Conservation (phyloP, 257 asterid genomes). For the Solanum clarkiae region DNA sequence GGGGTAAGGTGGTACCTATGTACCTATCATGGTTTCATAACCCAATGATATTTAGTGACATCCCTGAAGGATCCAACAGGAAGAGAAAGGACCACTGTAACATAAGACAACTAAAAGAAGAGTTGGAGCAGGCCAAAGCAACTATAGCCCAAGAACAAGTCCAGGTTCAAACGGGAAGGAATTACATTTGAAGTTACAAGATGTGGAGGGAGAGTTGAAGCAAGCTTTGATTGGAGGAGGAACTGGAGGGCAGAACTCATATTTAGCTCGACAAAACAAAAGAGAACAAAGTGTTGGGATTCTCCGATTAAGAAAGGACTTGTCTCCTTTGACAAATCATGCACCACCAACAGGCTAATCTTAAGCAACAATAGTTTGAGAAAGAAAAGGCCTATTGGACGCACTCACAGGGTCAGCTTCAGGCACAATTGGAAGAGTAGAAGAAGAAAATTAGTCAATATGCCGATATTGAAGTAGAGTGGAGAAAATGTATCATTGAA, state of each 20-base stretch:
- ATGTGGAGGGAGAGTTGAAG: not conserved
- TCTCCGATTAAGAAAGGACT: not conserved
- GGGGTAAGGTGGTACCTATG: not conserved
- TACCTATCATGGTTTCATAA: not conserved
- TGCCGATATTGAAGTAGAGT: not conserved
- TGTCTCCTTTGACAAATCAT: not conserved
- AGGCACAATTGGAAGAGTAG: not conserved
- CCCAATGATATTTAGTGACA: not conserved
- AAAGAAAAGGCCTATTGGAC: not conserved
- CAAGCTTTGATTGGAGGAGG: not conserved
- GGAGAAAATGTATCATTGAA: not conserved
- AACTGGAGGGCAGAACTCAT: not conserved
- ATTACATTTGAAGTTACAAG: not conserved
- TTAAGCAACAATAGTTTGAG: not conserved
- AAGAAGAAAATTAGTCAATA: not conserved
- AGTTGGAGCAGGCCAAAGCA: not conserved
- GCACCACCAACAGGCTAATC: not conserved
- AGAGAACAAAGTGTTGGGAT: not conserved
- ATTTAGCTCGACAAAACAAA: not conserved
- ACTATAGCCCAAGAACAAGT: not conserved
- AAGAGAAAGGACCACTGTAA: not conserved
- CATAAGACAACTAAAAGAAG: not conserved
- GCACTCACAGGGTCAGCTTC: not conserved
- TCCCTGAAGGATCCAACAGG: not conserved
- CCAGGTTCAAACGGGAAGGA: not conserved